A percentile compares a stretch with the other conserved stretches of the same genome.
Evolutionary conservation across 169 alveolate species (phyloP).

Genomic region (Amoebophrya sp.): DNA sequence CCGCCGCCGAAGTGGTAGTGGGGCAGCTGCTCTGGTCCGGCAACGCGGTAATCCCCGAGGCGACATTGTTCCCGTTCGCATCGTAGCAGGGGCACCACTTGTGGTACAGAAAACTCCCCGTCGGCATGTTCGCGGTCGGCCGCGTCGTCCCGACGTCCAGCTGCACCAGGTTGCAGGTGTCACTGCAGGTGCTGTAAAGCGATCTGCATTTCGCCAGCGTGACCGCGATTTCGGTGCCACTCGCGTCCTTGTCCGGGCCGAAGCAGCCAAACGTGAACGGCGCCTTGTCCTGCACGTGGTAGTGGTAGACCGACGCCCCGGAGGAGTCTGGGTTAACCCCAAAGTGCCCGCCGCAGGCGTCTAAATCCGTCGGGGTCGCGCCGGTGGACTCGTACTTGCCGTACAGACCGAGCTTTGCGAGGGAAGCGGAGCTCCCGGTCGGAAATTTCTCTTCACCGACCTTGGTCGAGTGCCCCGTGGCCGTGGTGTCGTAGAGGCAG

Average conservation of each 20-base stretch:
- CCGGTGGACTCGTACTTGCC: conserved; percentile 34
- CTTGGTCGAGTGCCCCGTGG: conserved; percentile 32
- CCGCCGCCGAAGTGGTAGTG: too few relatives aligned
- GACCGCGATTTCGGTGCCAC: conserved; percentile 23
- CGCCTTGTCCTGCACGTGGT: conserved; percentile 36
- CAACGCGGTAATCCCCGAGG: conserved; percentile 26
- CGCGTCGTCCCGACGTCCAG: conserved; percentile 36
- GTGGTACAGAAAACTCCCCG: conserved; percentile 36
- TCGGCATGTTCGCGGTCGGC: not conserved
- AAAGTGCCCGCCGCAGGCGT: conserved; percentile 36
- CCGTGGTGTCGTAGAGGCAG: conserved; percentile 14
- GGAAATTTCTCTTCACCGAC: not conserved
- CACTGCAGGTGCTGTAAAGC: conserved; percentile 14
- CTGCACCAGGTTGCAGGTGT: too few relatives aligned
- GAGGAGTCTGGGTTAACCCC: conserved; percentile 30
- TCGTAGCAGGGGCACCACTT: conserved; percentile 39
- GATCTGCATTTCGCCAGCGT: conserved; percentile 29
- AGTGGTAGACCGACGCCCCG: conserved; percentile 30
- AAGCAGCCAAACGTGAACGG: conserved; percentile 36
- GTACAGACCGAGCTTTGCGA: conserved; percentile 30
- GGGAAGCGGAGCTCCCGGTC: not conserved
- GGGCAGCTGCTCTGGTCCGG: conserved; percentile 27
- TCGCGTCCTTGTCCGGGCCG: too few relatives aligned
- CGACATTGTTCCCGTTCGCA: conserved; percentile 34
- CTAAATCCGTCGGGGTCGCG: conserved; percentile 22